These are phyloP conservation scores for Beauveria medogensis DNA, from an alignment of 2,329 filamentous ascomycete species.

Conservation along the genomic window DNA sequence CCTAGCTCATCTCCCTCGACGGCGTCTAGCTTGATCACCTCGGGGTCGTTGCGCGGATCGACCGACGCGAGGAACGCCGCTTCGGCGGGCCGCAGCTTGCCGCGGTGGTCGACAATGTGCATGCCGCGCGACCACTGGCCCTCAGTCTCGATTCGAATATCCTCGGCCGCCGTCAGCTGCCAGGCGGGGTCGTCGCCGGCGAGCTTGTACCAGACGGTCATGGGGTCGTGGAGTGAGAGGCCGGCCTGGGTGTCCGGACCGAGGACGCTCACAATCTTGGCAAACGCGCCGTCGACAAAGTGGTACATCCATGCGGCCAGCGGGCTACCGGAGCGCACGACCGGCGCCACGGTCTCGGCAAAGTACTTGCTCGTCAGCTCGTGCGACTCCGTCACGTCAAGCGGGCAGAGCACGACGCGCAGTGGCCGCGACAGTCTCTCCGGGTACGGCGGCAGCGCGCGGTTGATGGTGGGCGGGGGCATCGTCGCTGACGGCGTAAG, in stretches of 20 bases:
- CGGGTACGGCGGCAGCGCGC: constrained; percentile 54
- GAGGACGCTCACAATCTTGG: constrained; percentile 57
- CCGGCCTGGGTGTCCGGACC: constrained; percentile 50
- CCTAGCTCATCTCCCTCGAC: constrained; percentile 62
- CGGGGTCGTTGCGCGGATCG: constrained; percentile 31
- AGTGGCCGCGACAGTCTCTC: constrained; percentile 52
- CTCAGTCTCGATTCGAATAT: constrained; percentile 79
- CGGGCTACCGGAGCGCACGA: constrained; percentile 56
- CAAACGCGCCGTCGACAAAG: constrained; percentile 64
- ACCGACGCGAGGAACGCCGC: constrained; percentile 31
- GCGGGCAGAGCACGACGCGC: constrained; percentile 62
- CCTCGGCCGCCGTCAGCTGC: constrained; percentile 55
- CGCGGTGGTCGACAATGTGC: constrained; percentile 73
- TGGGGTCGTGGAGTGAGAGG: constrained; percentile 66
- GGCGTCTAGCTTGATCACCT: constrained; percentile 35
- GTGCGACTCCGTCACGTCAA: constrained; percentile 70
- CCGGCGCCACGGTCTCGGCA: constrained; percentile 42
- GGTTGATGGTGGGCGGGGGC: constrained; percentile 53
- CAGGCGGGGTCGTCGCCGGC: constrained; percentile 44
- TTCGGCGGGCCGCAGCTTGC: constrained; percentile 44
- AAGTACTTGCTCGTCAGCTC: constrained; percentile 56
- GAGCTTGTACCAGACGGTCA: constrained; percentile 72
- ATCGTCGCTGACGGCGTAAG: constrained; percentile 69
- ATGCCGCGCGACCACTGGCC: constrained; percentile 95
- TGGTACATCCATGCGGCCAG: constrained; percentile 65